Percentiles rank a stretch among this genome's conserved stretches.
These are phyloP conservation scores for Melastoma malabathricum DNA, from an alignment of 345 rosid species.

Conservation along the genomic window DNA sequence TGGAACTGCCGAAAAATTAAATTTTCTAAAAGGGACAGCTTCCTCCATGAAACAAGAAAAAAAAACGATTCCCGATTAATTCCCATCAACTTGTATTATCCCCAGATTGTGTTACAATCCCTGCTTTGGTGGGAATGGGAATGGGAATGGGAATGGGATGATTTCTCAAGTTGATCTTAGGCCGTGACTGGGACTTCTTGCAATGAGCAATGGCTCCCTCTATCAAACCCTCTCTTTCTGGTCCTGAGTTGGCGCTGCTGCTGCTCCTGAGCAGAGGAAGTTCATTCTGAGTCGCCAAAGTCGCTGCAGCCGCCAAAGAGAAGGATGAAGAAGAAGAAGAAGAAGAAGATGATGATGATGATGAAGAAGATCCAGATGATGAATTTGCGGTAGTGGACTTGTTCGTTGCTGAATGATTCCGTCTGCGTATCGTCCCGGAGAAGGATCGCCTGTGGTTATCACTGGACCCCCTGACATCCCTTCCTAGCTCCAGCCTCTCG, in stretches of 20 bases:
- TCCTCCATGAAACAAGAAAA: too few species aligned
- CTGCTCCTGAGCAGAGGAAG: conserved; percentile 49
- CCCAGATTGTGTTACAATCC: too few species aligned
- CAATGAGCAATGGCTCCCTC: conserved; percentile 94
- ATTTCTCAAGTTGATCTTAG: too few species aligned
- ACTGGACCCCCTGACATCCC: conserved; percentile 13
- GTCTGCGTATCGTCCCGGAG: conserved; percentile 52
- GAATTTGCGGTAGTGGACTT: conserved; percentile 8
- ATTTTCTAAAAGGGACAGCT: too few species aligned
- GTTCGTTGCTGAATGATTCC: conserved; percentile 31
- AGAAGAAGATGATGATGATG: conserved; percentile 31
- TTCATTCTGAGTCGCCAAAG: conserved; percentile 41
- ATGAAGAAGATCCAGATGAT: conserved; percentile 32
- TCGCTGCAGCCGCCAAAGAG: too few species aligned
- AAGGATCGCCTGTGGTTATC: conserved; percentile 58
- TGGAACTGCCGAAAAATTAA: too few species aligned
- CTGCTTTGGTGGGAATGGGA: too few species aligned
- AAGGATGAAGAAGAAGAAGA: conserved; percentile 28
- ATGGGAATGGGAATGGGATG: too few species aligned
- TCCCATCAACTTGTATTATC: too few species aligned
- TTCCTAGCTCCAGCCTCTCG: conserved; percentile 18
- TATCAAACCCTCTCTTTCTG: conserved; percentile 55
- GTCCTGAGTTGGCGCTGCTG: conserved; percentile 39
- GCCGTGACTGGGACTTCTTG: conserved; percentile 39
- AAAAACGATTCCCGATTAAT: too few species aligned